Percentiles rank a stretch among this genome's conserved stretches.
phyloP scores from a whole-genome alignment of 1,284 basidiomycete species.

The Ustilago tritici region DNA sequence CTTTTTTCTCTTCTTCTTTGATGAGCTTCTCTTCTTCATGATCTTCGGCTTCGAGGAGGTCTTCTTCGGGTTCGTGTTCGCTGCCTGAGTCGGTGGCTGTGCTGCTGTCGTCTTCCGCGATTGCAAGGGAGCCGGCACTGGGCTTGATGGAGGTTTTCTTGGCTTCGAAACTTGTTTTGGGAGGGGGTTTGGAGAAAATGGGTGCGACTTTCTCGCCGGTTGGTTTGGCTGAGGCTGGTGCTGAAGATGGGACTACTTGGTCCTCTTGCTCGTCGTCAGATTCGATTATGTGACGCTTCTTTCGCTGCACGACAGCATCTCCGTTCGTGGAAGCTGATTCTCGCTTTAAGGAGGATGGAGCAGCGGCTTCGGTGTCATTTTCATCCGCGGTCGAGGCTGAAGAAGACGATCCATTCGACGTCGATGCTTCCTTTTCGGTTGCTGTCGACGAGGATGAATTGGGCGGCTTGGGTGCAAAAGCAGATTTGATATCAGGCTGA shows the following conservation, averaged over 20 bases:
- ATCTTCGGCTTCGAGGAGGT: constrained; percentile 18
- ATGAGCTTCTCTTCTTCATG: constrained; percentile 55
- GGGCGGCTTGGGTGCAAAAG: constrained; percentile 51
- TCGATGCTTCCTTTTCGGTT: background rate
- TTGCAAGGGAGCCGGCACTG: constrained; percentile 34
- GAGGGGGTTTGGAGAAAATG: constrained; percentile 29
- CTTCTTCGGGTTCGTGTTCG: constrained; percentile 60
- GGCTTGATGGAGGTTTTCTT: constrained; percentile 17
- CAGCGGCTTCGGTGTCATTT: background rate
- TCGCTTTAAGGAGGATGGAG: constrained; percentile 9
- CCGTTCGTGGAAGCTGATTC: constrained; percentile 13
- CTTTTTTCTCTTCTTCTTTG: constrained; percentile 50
- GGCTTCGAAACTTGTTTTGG: constrained; percentile 14
- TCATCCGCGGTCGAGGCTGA: background rate
- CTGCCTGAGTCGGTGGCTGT: constrained; percentile 54
- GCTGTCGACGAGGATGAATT: constrained; percentile 2
- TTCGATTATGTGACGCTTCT: constrained; percentile 69
- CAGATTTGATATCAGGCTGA: constrained; percentile 59
- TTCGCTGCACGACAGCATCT: constrained; percentile 21
- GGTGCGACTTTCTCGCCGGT: constrained; percentile 22
- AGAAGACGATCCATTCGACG: background rate
- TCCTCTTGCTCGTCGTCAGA: constrained; percentile 65
- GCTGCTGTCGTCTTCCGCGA: constrained; percentile 10
- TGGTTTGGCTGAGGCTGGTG: constrained; percentile 16
- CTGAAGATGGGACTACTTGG: constrained; percentile 24